phyloP scores from a whole-genome alignment of 495 filamentous ascomycete species.

The Paragyromitra xinjiangensis region DNA sequence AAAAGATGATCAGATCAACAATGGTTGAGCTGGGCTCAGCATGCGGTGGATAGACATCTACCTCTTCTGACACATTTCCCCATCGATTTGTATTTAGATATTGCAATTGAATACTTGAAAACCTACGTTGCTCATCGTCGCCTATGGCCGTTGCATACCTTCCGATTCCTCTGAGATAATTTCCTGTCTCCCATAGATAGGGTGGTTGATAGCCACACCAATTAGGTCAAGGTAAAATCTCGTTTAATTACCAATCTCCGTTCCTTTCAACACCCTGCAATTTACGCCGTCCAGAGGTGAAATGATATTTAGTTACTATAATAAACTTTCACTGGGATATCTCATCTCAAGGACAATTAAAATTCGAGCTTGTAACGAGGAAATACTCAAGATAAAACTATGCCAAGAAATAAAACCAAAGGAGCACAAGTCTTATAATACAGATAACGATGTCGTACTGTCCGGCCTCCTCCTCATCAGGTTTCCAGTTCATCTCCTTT shows the following conservation, averaged over 20 bases:
- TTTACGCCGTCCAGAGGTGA: neutral
- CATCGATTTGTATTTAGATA: slow-evolving; percentile 11
- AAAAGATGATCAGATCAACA: neutral
- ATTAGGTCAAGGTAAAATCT: neutral
- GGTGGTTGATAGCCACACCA: neutral
- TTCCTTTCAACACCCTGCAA: neutral
- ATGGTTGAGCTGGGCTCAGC: neutral
- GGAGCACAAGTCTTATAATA: slow-evolving; percentile 38
- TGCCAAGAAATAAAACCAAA: slow-evolving; percentile 23
- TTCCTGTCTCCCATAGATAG: neutral
- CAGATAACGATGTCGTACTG: slow-evolving; percentile 27
- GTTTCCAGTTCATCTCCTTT: slow-evolving; percentile 3
- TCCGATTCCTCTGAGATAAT: neutral
- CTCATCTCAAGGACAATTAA: neutral
- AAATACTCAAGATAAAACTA: slow-evolving; percentile 7
- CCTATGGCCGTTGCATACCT: neutral
- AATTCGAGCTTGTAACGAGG: neutral
- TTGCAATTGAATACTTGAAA: neutral
- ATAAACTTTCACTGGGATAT: neutral
- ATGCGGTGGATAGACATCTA: neutral
- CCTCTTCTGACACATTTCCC: neutral
- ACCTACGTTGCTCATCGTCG: neutral
- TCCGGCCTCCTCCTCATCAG: neutral
- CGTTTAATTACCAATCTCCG: neutral
- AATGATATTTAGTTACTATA: neutral